Percentiles rank a stretch among this genome's conserved stretches.
Evolutionary conservation across 2,329 filamentous ascomycete genomes (phyloP).

Genomic region (Aspergillus quadricinctus): DNA sequence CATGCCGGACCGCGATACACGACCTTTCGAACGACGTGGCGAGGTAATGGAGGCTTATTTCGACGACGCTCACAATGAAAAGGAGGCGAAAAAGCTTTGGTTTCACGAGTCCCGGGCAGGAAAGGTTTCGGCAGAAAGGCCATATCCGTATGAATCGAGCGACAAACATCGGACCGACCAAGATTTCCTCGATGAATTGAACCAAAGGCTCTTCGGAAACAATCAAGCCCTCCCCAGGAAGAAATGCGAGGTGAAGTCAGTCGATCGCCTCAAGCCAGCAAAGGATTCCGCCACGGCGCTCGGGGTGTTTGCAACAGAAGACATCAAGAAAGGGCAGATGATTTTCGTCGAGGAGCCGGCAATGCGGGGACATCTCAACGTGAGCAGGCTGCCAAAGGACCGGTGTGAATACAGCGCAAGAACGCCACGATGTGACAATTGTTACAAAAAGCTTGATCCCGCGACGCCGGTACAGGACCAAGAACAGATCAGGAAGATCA

Average conservation of each 20-base stretch:
- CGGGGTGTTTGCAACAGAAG: constrained; percentile 25
- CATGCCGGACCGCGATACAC: constrained; percentile 19
- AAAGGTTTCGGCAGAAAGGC: constrained; percentile 9
- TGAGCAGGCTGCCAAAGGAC: constrained; percentile 5
- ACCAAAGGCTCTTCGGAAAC: constrained; percentile 17
- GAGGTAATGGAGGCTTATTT: constrained; percentile 5
- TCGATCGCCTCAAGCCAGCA: background rate
- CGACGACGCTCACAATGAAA: background rate
- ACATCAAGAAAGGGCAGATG: constrained; percentile 21
- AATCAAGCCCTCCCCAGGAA: constrained; percentile 9
- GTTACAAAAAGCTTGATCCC: constrained; percentile 9
- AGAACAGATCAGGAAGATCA: background rate
- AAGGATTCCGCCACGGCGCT: constrained; percentile 4
- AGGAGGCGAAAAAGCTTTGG: constrained; percentile 5
- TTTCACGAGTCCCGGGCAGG: constrained; percentile 24
- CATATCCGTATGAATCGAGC: constrained; percentile 25
- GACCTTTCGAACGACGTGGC: constrained; percentile 17
- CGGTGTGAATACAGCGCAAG: background rate
- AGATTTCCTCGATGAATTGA: constrained; percentile 19
- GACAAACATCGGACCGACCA: constrained; percentile 18
- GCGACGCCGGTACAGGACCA: background rate
- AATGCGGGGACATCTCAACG: constrained; percentile 30
- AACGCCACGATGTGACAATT: constrained; percentile 26
- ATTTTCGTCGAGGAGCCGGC: constrained; percentile 33
- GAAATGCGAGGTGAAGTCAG: constrained; percentile 9